phyloP scores from a whole-genome alignment of 257 asterid species.

The Petrea volubilis region DNA sequence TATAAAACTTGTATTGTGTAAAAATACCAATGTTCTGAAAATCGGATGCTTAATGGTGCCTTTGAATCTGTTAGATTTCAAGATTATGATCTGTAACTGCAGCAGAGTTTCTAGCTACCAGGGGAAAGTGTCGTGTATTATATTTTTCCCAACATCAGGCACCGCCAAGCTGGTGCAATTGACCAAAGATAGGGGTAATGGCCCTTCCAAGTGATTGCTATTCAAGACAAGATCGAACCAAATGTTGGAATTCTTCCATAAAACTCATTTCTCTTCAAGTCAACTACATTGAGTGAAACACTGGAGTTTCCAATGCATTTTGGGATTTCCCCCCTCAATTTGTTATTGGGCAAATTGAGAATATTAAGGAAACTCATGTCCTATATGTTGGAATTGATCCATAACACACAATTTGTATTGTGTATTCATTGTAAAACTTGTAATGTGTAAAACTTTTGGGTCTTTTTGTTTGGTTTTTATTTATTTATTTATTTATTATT shows the following conservation, averaged over 20 bases:
- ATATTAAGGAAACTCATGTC: background rate
- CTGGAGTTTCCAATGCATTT: background rate
- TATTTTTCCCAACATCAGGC: background rate
- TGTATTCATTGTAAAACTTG: too few relatives aligned
- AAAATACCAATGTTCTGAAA: too few relatives aligned
- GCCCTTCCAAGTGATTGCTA: background rate
- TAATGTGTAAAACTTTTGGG: too few relatives aligned
- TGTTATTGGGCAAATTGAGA: background rate
- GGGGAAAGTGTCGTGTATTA: conserved; percentile 1
- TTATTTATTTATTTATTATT: too few relatives aligned
- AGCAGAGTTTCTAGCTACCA: conserved; percentile 11
- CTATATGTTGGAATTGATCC: too few relatives aligned
- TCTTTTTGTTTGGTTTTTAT: too few relatives aligned
- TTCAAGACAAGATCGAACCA: background rate
- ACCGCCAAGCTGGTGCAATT: background rate
- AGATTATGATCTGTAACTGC: background rate
- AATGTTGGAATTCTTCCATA: background rate
- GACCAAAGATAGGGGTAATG: background rate
- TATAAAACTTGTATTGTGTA: too few relatives aligned
- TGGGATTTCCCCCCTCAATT: background rate
- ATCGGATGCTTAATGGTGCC: background rate
- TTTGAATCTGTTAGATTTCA: conserved; percentile 5
- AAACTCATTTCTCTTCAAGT: conserved; percentile 5
- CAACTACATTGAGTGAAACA: background rate
- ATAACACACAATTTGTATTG: too few relatives aligned